Evolutionary conservation across 2,329 filamentous ascomycete genomes (phyloP).

Genomic region (Diplodia intermedia): DNA sequence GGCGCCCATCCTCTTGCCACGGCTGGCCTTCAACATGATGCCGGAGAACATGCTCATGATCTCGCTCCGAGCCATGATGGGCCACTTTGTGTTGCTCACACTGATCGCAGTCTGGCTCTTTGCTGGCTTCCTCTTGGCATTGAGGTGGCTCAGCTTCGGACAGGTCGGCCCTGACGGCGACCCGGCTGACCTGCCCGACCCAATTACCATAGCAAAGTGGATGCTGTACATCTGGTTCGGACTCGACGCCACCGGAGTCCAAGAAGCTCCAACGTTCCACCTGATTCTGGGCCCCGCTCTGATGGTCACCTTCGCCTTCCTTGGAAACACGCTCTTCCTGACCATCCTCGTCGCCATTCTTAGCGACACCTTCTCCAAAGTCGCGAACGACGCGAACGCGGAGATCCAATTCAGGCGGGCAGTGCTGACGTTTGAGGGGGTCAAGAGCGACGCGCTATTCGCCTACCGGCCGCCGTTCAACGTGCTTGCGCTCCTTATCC

Average conservation of each 20-base stretch:
- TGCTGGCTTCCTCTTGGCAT: constrained; percentile 77
- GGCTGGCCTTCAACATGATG: constrained; percentile 81
- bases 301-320: constrained; percentile 84
- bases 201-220: constrained; percentile 80
- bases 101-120: constrained; percentile 83
- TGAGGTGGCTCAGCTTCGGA: constrained; percentile 73
- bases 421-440: constrained; percentile 82
- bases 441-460: constrained; percentile 84
- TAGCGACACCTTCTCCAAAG: constrained; percentile 81
- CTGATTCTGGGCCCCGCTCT: constrained; percentile 77
- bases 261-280: constrained; percentile 72
- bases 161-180: constrained; percentile 33
- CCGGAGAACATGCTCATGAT: constrained; percentile 86
- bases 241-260: constrained; percentile 70
- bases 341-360: constrained; percentile 88
- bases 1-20: constrained; percentile 77
- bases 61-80: constrained; percentile 82
- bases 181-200: constrained; percentile 32
- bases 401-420: constrained; percentile 84
- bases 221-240: constrained; percentile 96
- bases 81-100: constrained; percentile 80
- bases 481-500: constrained; percentile 73
- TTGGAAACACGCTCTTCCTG: constrained; percentile 87
- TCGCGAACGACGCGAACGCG: constrained; percentile 77
- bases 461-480: constrained; percentile 86